Conservation (phyloP, 441 rosid genomes). For the Omphalea diandra region DNA sequence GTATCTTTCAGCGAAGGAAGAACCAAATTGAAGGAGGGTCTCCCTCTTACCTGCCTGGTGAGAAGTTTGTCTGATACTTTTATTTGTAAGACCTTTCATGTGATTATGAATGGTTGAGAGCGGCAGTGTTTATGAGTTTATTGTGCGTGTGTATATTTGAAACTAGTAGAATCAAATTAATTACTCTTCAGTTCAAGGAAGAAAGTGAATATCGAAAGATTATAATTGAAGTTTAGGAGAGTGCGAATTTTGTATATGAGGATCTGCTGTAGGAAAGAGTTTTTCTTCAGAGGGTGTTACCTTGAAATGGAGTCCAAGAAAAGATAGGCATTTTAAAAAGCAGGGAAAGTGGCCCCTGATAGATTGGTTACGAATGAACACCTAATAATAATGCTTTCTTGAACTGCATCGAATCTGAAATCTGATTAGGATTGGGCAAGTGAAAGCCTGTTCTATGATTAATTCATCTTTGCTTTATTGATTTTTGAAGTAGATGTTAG, state of each 20-base stretch:
- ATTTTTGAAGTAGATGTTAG: neutral
- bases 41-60: conserved; percentile 77
- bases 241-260: conserved; percentile 27
- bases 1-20: conserved; percentile 74
- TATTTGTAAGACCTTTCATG: conserved; percentile 19
- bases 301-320: neutral
- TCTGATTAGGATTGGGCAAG: neutral
- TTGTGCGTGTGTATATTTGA: conserved; percentile 32
- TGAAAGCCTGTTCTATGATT: neutral
- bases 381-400: neutral
- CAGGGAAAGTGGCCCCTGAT: neutral
- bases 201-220: conserved; percentile 15
- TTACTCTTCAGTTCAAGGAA: conserved; percentile 18
- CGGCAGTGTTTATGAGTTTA: conserved; percentile 18
- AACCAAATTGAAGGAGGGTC: conserved; percentile 87
- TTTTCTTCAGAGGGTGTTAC: neutral
- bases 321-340: neutral
- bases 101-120: conserved; percentile 27
- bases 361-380: neutral
- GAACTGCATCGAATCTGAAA: neutral
- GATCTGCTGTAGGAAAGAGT: conserved; percentile 22
- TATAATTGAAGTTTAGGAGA: conserved; percentile 24
- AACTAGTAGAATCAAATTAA: conserved; percentile 24
- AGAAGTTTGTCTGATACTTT: conserved; percentile 43
- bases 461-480: neutral